Evolutionary conservation across 345 rosid genomes (phyloP).

Genomic region (Rhodamnia rubescens): DNA sequence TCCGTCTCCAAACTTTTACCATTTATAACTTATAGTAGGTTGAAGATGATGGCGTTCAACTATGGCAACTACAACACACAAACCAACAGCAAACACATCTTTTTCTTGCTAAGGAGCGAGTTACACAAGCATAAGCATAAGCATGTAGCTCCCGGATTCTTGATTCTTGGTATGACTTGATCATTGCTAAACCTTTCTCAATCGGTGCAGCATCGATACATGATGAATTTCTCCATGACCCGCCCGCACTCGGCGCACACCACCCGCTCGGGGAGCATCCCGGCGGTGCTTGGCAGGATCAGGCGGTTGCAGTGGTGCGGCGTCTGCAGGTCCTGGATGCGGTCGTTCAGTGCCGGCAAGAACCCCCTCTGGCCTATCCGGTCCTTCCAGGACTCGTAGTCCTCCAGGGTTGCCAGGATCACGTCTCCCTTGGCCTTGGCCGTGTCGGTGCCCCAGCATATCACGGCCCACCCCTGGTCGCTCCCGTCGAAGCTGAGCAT

Average conservation of each 20-base stretch:
- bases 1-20: neutral
- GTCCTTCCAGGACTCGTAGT: slow-evolving; percentile 14
- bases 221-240: slow-evolving; percentile 46
- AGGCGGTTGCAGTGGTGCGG: slow-evolving; percentile 47
- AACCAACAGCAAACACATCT: neutral
- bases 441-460: slow-evolving; percentile 18
- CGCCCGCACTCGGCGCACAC: slow-evolving; percentile 47
- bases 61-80: neutral
- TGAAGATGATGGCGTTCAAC: neutral
- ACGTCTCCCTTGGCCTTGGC: slow-evolving; percentile 27
- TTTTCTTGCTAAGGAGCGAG: neutral
- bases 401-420: slow-evolving; percentile 7
- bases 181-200: neutral
- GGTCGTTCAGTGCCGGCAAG: slow-evolving; percentile 24
- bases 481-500: slow-evolving; percentile 52
- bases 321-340: slow-evolving; percentile 10
- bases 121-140: no score
- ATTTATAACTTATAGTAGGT: neutral
- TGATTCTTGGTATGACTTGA: neutral
- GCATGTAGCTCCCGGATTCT: neutral
- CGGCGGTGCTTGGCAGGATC: slow-evolving; percentile 30
- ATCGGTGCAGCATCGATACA: slow-evolving; percentile 55
- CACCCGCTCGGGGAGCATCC: slow-evolving; percentile 32
- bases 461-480: slow-evolving; percentile 54
- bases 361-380: slow-evolving; percentile 9